A percentile compares a stretch with the other conserved stretches of the same genome.
Conservation (phyloP, 2,329 filamentous ascomycete genomes). For the Alternaria metachromatica region DNA sequence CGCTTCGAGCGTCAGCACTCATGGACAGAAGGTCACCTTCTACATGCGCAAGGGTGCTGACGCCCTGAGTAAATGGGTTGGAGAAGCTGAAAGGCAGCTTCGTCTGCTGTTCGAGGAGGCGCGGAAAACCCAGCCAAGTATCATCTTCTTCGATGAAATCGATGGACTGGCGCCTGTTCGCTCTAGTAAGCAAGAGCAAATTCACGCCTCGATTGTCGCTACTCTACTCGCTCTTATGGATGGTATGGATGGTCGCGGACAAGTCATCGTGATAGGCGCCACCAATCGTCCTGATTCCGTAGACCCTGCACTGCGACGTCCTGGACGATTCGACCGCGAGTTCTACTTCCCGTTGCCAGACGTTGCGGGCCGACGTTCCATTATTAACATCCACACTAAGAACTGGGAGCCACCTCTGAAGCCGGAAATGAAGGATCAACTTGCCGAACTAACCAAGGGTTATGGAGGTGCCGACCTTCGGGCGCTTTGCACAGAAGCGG, state of each 20-base stretch:
- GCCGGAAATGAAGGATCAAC: constrained; percentile 77
- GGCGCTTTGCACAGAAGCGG: constrained; percentile 93
- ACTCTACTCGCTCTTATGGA: constrained; percentile 60
- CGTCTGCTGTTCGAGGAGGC: constrained; percentile 95
- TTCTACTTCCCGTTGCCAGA: constrained; percentile 97
- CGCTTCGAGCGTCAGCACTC: constrained; percentile 86
- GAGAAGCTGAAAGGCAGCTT: constrained; percentile 94
- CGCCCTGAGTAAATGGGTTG: constrained; percentile 97
- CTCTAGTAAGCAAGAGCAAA: constrained; percentile 98
- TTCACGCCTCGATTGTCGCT: constrained; percentile 86
- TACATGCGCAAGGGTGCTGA: constrained; percentile 99
- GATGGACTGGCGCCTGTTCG: constrained; percentile 94
- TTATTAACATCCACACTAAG: constrained; percentile 93
- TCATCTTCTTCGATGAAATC: constrained; percentile 99
- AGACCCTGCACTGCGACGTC: constrained; percentile 90
- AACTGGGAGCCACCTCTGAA: constrained; percentile 84
- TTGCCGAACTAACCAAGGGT: constrained; percentile 90
- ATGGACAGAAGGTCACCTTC: constrained; percentile 94
- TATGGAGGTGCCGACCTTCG: constrained; percentile 96
- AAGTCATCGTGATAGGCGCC: constrained; percentile 98
- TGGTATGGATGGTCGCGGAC: constrained; percentile 63
- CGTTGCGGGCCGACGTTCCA: constrained; percentile 77
- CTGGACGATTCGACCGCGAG: constrained; percentile 94
- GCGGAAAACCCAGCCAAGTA: constrained; percentile 92
- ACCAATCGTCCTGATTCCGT: constrained; percentile 97